Evolutionary conservation across 371 early-diverging fungal genomes (phyloP).

Genomic region (Mortierella sp.): DNA sequence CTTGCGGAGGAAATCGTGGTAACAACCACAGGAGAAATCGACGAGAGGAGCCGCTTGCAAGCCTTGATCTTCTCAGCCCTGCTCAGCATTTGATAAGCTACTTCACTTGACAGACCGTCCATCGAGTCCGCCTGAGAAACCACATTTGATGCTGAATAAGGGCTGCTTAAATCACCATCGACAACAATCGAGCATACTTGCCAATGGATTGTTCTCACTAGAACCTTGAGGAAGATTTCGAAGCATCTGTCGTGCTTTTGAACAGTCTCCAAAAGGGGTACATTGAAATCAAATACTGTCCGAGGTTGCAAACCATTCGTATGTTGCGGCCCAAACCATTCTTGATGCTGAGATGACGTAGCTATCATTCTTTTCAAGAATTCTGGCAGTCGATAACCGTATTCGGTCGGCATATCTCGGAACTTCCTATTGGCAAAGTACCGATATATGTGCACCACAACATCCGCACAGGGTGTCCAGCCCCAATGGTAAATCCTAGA

Average conservation of each 20-base stretch:
- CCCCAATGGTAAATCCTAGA: constrained; percentile 22
- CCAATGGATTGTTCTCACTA: constrained; percentile 21
- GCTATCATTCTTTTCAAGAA: constrained; percentile 39
- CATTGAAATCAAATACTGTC: neutral
- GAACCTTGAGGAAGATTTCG: constrained; percentile 47
- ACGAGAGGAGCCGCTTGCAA: constrained; percentile 36
- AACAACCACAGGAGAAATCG: constrained; percentile 25
- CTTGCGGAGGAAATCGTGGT: constrained; percentile 7
- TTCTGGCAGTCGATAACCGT: constrained; percentile 47
- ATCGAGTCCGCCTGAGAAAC: constrained; percentile 7
- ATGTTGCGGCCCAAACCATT: neutral
- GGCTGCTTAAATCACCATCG: neutral
- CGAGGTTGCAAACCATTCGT: neutral
- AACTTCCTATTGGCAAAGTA: constrained; percentile 21
- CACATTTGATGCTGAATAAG: neutral
- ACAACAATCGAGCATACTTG: constrained; percentile 11
- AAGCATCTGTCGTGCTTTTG: constrained; percentile 32
- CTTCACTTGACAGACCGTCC: constrained; percentile 1
- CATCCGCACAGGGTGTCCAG: constrained; percentile 23
- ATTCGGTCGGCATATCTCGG: constrained; percentile 40
- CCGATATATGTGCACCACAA: constrained; percentile 9
- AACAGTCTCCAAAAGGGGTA: constrained; percentile 9
- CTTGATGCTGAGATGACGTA: neutral
- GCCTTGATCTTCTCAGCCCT: constrained; percentile 16
- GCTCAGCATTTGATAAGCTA: neutral